Evolutionary conservation across 2,329 filamentous ascomycete species (phyloP).

Genomic region (Colletotrichum melonis): DNA sequence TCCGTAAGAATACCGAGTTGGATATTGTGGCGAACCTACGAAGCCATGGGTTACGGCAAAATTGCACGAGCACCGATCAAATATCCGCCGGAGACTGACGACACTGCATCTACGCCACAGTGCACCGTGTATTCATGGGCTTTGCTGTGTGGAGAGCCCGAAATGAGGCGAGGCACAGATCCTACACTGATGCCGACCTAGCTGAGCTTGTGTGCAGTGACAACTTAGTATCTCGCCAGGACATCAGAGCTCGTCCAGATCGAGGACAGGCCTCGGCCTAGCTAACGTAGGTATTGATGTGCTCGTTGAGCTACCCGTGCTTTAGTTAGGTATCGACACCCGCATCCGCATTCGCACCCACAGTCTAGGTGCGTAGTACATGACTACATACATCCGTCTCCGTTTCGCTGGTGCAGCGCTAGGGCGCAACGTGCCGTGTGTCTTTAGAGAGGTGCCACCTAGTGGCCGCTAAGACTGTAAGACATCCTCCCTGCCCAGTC

Average conservation of each 20-base stretch:
- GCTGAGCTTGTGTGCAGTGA: neutral
- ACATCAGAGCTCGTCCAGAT: neutral
- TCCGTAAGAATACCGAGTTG: neutral
- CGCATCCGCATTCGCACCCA: neutral
- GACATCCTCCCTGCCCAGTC: slow-evolving; percentile 11
- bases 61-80: neutral
- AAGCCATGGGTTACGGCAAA: neutral
- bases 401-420: slow-evolving; percentile 22
- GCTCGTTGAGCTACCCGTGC: neutral
- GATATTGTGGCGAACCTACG: neutral
- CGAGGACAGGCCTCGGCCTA: neutral
- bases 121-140: neutral
- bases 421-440: slow-evolving; percentile 31
- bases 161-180: neutral
- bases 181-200: neutral
- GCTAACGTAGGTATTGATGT: neutral
- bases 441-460: slow-evolving; percentile 18
- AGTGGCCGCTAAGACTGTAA: slow-evolving; percentile 12
- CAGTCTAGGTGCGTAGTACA: neutral
- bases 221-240: neutral
- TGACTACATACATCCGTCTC: neutral
- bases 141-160: neutral
- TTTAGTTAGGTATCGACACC: neutral
- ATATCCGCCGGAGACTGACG: neutral
- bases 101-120: neutral